Base-by-base conservation (phyloP, 805 yeast species). In the Hanseniaspora clermontiae region DNA sequence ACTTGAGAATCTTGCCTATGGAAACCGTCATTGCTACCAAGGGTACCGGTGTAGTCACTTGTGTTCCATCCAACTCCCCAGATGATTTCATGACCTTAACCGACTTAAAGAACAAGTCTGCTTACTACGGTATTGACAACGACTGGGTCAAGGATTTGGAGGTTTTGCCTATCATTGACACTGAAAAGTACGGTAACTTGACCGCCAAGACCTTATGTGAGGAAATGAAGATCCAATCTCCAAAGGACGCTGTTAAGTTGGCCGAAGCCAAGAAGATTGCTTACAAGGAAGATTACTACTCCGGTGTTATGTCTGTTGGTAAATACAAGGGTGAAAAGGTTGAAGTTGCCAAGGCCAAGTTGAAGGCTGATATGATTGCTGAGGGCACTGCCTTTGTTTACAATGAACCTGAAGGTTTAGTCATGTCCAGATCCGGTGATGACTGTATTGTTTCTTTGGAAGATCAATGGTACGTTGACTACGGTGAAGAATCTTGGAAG, bases 21-120 rank as follows among this genome's bases (percentile, higher is more conserved):
- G 97, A 91, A 72, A 88, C 97, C 40, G 91, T 93, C 57, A 77
- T 91, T 69, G 95, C 95, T 43, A 77, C 82, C 57, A 93, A 93
- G 76, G 98, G 98, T 79, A 93, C 97, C 48, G 98, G 97, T 76
- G 97, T 93, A 48, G 98, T 93, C 58, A 91, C 97, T 6, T 93
- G 96, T 76, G 97, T 90, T 60, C 98, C 97, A 60, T 84, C 96
- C n/a, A 96, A 90, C 71, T 90, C 97, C 58, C 97, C 98, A 59
- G 98, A 93, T 74, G 98, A 93, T 75, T 93, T 66, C 68, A 82
- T 91, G 71, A 93, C 96, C 59, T 79, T 84, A 50, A 77, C 76
- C 65, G 98, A 93, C 63, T 78, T 93, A 64, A 77, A 78, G 64
- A 82, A 87, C 75, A 91, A 91, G 74, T 85, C 97, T 36, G 97